Conservation (phyloP, 1,284 basidiomycete species). For the Ceratorhiza oryzae-sativae region DNA sequence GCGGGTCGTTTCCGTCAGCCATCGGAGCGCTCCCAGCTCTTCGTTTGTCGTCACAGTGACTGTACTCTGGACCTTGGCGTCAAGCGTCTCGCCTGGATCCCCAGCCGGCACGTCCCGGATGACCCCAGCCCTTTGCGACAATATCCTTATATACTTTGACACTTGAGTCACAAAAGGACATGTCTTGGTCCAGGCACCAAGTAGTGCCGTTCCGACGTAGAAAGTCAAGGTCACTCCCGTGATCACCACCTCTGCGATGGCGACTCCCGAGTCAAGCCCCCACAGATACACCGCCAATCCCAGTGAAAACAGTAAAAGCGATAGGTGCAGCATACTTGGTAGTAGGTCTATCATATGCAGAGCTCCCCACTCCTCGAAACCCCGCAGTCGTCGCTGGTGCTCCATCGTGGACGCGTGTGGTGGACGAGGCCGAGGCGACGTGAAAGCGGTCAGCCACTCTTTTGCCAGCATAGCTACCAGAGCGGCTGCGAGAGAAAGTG, state of each 20-base stretch:
- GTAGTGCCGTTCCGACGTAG: neutral
- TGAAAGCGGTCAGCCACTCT: slow-evolving; percentile 13
- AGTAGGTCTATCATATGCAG: neutral
- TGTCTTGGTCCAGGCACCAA: neutral
- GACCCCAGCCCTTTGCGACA: neutral
- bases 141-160: neutral
- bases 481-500: slow-evolving; percentile 11
- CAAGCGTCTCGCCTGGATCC: too few relatives aligned
- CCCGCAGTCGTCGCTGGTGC: neutral
- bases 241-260: neutral
- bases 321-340: slow-evolving; percentile 13
- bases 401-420: neutral
- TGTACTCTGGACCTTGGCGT: too few relatives aligned
- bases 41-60: neutral
- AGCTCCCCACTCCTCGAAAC: neutral
- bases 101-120: too few relatives aligned
- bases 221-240: neutral
- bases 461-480: slow-evolving; percentile 19
- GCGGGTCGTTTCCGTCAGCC: slow-evolving; percentile 3
- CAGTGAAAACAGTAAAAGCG: slow-evolving; percentile 8
- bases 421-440: neutral
- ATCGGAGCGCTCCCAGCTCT: neutral
- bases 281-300: slow-evolving; percentile 13
- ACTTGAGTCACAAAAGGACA: slow-evolving; percentile 10
- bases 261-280: neutral